Conservation (phyloP, 371 early-diverging fungal species). For the Dipsacomyces acuminosporus region DNA sequence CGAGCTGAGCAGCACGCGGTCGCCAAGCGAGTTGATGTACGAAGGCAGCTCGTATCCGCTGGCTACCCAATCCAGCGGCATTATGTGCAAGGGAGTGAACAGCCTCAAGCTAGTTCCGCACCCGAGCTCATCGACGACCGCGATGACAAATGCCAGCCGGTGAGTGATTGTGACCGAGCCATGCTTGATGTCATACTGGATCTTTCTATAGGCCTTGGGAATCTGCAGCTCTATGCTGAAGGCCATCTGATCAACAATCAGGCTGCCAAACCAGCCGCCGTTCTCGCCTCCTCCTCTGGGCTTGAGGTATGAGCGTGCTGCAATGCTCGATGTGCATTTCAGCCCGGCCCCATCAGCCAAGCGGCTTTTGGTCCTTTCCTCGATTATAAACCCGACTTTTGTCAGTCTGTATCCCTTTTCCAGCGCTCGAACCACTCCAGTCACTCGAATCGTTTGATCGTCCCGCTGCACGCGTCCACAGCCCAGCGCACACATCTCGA, state of each 20-base stretch:
- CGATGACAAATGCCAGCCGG: slow-evolving; percentile 41
- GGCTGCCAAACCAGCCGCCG: slow-evolving; percentile 20
- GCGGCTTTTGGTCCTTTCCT: slow-evolving; percentile 41
- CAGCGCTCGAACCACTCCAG: slow-evolving; percentile 37
- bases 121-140: slow-evolving; percentile 32
- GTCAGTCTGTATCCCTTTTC: slow-evolving; percentile 40
- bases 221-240: slow-evolving; percentile 40
- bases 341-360: slow-evolving; percentile 5
- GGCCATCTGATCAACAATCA: slow-evolving; percentile 37
- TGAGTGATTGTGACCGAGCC: slow-evolving; percentile 40
- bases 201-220: slow-evolving; percentile 35
- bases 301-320: slow-evolving; percentile 22
- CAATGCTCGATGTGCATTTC: slow-evolving; percentile 24
- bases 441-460: slow-evolving; percentile 27
- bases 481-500: slow-evolving; percentile 42
- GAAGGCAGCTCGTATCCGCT: slow-evolving; percentile 28
- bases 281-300: slow-evolving; percentile 11
- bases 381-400: slow-evolving; percentile 32
- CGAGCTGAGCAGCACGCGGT: slow-evolving; percentile 28
- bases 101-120: slow-evolving; percentile 36
- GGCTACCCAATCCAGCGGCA: slow-evolving; percentile 32
- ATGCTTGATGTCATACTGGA: slow-evolving; percentile 42
- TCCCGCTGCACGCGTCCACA: slow-evolving; percentile 44
- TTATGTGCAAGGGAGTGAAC: slow-evolving; percentile 41
- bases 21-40: slow-evolving; percentile 26